Evolutionary conservation across 2,329 filamentous ascomycete species (phyloP), one percentile per base, ranked within the genome.

Genomic region (Fusarium sp.): DNA sequence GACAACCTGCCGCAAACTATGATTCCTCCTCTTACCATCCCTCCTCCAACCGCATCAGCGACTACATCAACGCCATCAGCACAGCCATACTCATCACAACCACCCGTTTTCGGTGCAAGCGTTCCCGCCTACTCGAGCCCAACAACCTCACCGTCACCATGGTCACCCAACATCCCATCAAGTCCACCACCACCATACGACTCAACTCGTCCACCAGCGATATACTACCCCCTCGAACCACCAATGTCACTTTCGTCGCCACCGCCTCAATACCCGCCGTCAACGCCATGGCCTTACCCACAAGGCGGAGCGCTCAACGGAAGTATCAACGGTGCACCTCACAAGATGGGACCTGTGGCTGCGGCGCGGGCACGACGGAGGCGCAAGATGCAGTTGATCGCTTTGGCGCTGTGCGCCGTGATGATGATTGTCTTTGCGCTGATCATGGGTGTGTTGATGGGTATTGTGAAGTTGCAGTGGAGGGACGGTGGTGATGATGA

Each of bases 141-240:
- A 52, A 20, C 36, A 55, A 30, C 13, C 23, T 36, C 53, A 12
- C 28, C 40, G 37, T 68, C 67, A 9, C 59, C 71, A 15, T 73
- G 71, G 69, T 51, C 63, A 5, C 46, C 57, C n/a, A 57, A 57
- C 4, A 61, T 70, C 11, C 72, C 74, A 3, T 62, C 55, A 42
- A 70, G 69, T 38, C 74, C 74, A 2, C 74, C 74, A 8, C 74
- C 74, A 12, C 75, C 74, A 16, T 76, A 76, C 45, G 74, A 75
- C 28, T 72, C 70, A n/a, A 62, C 62, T 8, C 74, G 69, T 30
- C 64, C 72, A 10, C 74, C 74, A 20, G 64, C 68, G 13, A 63
- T 74, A n/a, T 74, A 74, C 51, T 71, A 68, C 28, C 73, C 70
- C 16, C 68, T 71, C 44, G 65, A 57, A 23, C 57, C 61, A 7